These are phyloP conservation scores for Beauveria sp. DNA, from an alignment of 2,329 filamentous ascomycete species.

Conservation along the genomic window DNA sequence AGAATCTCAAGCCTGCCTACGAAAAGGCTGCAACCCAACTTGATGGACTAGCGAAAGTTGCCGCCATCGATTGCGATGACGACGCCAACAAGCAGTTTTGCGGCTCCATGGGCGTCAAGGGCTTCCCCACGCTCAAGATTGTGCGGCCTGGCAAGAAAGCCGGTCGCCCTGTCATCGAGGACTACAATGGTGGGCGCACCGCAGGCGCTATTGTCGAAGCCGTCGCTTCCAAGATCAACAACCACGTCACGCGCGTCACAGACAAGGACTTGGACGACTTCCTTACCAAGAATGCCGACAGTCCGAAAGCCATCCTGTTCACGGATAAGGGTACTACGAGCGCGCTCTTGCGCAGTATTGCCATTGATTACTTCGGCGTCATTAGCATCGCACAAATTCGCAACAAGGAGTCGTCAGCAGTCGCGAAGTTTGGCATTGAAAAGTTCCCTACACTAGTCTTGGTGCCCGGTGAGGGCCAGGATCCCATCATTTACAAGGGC, in stretches of 20 bases:
- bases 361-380: conserved; percentile 81
- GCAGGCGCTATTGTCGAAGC: conserved; percentile 85
- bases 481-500: conserved; percentile 68
- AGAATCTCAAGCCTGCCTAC: conserved; percentile 91
- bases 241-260: conserved; percentile 74
- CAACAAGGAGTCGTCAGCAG: conserved; percentile 65
- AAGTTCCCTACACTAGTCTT: conserved; percentile 77
- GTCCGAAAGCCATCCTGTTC: conserved; percentile 82
- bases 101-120: conserved; percentile 76
- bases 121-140: conserved; percentile 94
- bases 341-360: conserved; percentile 72
- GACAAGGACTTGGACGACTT: conserved; percentile 75
- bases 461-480: conserved; percentile 61
- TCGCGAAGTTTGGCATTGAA: conserved; percentile 66
- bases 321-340: conserved; percentile 88
- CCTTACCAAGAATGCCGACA: conserved; percentile 57
- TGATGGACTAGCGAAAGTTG: conserved; percentile 87
- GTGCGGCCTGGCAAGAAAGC: conserved; percentile 76
- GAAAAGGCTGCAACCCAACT: conserved; percentile 89
- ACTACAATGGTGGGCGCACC: conserved; percentile 77
- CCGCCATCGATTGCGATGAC: conserved; percentile 90
- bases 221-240: conserved; percentile 81
- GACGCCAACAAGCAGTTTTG: conserved; percentile 87
- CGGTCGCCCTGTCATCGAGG: conserved; percentile 70
- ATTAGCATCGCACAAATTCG: conserved; percentile 77